Base-by-base conservation (phyloP, 129 eudicot genomes). In the Saposhnikovia divaricata region DNA sequence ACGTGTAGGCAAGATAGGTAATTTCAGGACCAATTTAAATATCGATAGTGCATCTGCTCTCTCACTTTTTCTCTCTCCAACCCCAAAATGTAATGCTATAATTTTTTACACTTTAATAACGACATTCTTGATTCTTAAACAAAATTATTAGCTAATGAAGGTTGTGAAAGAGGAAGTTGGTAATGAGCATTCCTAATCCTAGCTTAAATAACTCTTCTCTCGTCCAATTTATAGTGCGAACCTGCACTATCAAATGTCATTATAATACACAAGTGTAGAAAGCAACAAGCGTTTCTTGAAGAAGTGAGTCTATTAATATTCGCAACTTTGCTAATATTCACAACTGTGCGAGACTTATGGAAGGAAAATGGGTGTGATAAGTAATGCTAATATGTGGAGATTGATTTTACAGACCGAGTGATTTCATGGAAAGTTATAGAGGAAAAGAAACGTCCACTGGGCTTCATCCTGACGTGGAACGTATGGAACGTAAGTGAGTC, bases 281-380 rank as follows among this genome's bases (percentile, higher is more conserved):
- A 88, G 83, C 84, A 90, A 48, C 72, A 94, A 83, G 89, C 97
- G 92, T 90, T 65, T 91, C 98, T 85, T 90, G 88, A n/a, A 94
- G 83, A 75, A 91, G 84, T 87, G 87, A 83, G 14, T 97, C 96
- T 87, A 74, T 11, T 11, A 47, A 47, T 11, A 10, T 10, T 47
- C 18, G 4, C 51, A 47, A 11, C 51, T 47, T 12, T 47, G 51
- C 34, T 31, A 31, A 31, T 31, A 31, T 31, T 31, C 34, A 1
- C 34, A 31, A 34, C 37, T 34, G 37, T 34, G 37, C 37, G 37
- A 34, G 37, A 34, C 37, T 34, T 34, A 34, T 34, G 37, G 37
- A 34, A 34, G 37, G 37, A 34, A 34, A 34, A 34, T 34, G 37
- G 37, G 2, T 34, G 37, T 34, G 37, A 34, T 34, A 2, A 34